Evolutionary conservation across 2,329 filamentous ascomycete species (phyloP).

Genomic region (Fusarium sp.): DNA sequence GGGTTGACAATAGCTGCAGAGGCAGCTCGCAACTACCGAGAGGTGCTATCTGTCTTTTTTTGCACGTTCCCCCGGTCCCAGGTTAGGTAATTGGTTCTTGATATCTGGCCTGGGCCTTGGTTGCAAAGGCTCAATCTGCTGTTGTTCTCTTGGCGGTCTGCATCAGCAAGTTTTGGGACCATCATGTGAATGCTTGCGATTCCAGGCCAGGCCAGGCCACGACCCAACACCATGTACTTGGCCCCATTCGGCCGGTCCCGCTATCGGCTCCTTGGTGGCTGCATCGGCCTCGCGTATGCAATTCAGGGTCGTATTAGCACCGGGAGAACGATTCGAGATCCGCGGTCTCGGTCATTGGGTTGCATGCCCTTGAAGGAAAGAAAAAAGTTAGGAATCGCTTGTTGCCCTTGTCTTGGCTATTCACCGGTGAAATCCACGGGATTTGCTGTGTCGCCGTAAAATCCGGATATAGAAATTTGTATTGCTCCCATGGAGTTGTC

Average conservation of each 20-base stretch:
- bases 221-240: conserved; percentile 5
- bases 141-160: conserved; percentile 26
- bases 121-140: conserved; percentile 2
- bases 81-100: conserved; percentile 24
- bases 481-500: neutral
- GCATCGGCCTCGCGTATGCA: conserved; percentile 21
- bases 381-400: neutral
- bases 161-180: conserved; percentile 13
- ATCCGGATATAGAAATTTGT: conserved; percentile 1
- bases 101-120: conserved; percentile 18
- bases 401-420: neutral
- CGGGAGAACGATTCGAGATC: conserved; percentile 19
- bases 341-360: conserved; percentile 16
- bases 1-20: conserved; percentile 8
- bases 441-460: neutral
- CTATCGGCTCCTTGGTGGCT: conserved; percentile 13
- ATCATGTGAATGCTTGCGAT: conserved; percentile 24
- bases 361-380: neutral
- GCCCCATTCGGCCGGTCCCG: conserved; percentile 24
- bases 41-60: conserved; percentile 5
- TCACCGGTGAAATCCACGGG: neutral
- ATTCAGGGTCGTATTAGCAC: conserved; percentile 5
- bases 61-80: conserved; percentile 2
- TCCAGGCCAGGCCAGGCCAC: neutral
- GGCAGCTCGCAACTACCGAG: conserved; percentile 19